These are phyloP conservation scores for Aspergillus sp. DNA, from an alignment of 2,329 filamentous ascomycete species.

Conservation along the genomic window DNA sequence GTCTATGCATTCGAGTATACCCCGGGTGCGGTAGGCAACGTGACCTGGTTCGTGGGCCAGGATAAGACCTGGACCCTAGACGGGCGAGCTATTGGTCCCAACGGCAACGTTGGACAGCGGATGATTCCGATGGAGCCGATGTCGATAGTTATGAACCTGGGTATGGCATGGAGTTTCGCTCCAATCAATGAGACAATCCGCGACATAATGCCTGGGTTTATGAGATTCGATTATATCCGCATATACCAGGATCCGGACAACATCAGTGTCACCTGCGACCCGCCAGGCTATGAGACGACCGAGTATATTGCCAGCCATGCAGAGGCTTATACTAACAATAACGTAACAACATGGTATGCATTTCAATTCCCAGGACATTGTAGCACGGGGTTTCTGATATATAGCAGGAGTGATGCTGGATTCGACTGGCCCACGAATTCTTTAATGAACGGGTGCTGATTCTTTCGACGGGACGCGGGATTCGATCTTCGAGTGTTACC, in stretches of 20 bases:
- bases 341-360: conserved; percentile 63
- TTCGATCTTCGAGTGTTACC: neutral
- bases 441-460: conserved; percentile 59
- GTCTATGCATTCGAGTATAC: conserved; percentile 65
- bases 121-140: conserved; percentile 68
- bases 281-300: conserved; percentile 66
- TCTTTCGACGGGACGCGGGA: neutral
- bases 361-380: neutral
- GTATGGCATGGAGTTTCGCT: conserved; percentile 69
- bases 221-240: conserved; percentile 70
- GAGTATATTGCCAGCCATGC: conserved; percentile 65
- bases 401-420: conserved; percentile 48
- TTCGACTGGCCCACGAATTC: conserved; percentile 65
- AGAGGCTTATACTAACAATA: conserved; percentile 63
- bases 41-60: conserved; percentile 70
- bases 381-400: conserved; percentile 5
- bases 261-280: conserved; percentile 66
- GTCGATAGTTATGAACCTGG: conserved; percentile 68
- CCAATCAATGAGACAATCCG: conserved; percentile 61
- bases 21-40: conserved; percentile 60
- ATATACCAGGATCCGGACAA: conserved; percentile 67
- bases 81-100: conserved; percentile 62
- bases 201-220: conserved; percentile 61
- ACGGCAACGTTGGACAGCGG: conserved; percentile 69
- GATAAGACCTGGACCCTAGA: conserved; percentile 66